Conservation (phyloP, 768 basidiomycete species). For the Mrakia frigida region DNA sequence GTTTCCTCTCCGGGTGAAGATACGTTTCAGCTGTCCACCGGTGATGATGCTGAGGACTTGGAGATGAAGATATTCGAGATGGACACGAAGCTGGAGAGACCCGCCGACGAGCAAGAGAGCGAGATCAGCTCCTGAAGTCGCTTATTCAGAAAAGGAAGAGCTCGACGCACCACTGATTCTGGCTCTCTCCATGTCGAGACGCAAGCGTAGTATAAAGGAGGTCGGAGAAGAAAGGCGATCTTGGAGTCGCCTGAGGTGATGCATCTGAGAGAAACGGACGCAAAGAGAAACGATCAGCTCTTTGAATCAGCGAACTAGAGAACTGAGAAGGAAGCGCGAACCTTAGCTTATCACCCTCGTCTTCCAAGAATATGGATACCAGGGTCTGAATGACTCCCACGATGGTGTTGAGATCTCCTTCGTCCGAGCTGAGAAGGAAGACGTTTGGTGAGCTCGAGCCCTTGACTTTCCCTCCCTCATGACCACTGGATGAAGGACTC, state of each 20-base stretch:
- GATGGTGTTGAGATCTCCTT: constrained; percentile 58
- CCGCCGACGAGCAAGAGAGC: not conserved
- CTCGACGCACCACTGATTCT: constrained; percentile 76
- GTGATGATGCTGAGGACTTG: constrained; percentile 90
- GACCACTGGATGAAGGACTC: constrained; percentile 33
- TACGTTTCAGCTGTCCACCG: constrained; percentile 69
- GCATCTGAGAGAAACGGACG: constrained; percentile 47
- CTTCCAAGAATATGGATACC: constrained; percentile 74
- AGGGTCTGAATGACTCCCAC: constrained; percentile 93
- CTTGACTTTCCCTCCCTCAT: not conserved
- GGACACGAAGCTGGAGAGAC: constrained; percentile 67
- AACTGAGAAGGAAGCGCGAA: constrained; percentile 32
- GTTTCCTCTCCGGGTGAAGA: constrained; percentile 84
- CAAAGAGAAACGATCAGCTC: not conserved
- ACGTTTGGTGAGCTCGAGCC: constrained; percentile 3
- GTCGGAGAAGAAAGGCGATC: constrained; percentile 78
- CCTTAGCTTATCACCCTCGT: constrained; percentile 69
- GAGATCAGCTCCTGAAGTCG: not conserved
- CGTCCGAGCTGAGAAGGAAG: constrained; percentile 53
- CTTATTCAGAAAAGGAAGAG: constrained; percentile 29
- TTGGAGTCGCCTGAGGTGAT: constrained; percentile 75
- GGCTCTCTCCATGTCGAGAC: constrained; percentile 92
- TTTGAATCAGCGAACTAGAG: constrained; percentile 41
- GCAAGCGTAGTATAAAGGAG: constrained; percentile 88
- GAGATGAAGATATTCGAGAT: constrained; percentile 90